These are phyloP conservation scores for Ajuga chamaepitys DNA, from an alignment of 257 asterid species.

Conservation along the genomic window DNA sequence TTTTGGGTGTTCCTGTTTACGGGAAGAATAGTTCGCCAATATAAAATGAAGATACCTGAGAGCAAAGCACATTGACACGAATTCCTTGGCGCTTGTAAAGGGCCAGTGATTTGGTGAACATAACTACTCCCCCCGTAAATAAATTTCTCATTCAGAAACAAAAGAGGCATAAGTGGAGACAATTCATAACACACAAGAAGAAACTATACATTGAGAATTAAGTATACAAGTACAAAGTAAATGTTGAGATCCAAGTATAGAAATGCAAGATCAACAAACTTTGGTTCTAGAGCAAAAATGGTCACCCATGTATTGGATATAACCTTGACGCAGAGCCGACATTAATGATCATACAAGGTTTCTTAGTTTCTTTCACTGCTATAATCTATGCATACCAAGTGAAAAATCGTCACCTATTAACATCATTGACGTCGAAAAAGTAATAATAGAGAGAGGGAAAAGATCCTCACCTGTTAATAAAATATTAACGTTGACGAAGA, in stretches of 20 bases:
- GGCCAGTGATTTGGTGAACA: constrained; percentile 79
- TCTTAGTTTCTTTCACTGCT: constrained; percentile 55
- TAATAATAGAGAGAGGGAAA: no score
- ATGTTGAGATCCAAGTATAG: not conserved
- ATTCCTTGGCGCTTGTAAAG: constrained; percentile 78
- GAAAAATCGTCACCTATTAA: no score
- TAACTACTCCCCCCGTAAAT: constrained; percentile 69
- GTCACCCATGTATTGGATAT: constrained; percentile 65
- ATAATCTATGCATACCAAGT: constrained; percentile 49
- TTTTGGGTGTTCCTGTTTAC: not conserved
- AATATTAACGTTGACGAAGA: no score
- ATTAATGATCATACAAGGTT: constrained; percentile 78
- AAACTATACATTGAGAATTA: constrained; percentile 1
- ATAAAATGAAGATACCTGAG: constrained; percentile 54
- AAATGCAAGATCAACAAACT: constrained; percentile 36
- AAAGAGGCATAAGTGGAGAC: not conserved
- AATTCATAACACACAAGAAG: not conserved
- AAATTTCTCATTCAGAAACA: constrained; percentile 11
- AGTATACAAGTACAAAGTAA: not conserved
- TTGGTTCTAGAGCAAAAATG: constrained; percentile 86
- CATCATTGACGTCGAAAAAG: no score
- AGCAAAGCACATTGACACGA: constrained; percentile 91
- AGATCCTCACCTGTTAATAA: no score
- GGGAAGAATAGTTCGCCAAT: not conserved
- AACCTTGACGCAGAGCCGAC: constrained; percentile 89